These are phyloP conservation scores for Solanum verrucosum DNA, from an alignment of 257 asterid genomes.

Conservation along the genomic window DNA sequence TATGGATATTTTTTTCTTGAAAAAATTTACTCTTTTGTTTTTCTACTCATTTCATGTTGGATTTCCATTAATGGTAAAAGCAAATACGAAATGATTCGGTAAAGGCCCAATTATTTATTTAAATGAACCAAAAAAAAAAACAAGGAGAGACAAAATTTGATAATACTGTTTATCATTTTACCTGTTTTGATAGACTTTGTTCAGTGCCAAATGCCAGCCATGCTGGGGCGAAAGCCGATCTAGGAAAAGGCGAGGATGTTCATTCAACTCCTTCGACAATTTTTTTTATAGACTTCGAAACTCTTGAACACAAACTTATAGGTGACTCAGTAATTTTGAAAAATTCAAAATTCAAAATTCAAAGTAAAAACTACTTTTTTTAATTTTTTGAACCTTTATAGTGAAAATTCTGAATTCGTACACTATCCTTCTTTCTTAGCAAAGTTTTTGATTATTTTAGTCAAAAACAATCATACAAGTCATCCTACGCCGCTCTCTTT, in stretches of 20 bases:
- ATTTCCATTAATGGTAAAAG: background rate
- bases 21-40: background rate
- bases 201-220: constrained; percentile 29
- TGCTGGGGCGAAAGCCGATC: background rate
- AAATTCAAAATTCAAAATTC: too few species aligned
- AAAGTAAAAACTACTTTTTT: too few species aligned
- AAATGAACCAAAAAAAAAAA: background rate
- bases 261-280: accelerated
- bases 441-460: constrained; percentile 30
- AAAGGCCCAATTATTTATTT: background rate
- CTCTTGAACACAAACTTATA: too few species aligned
- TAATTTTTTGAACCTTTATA: too few species aligned
- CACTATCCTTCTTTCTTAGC: background rate
- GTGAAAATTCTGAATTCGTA: too few species aligned
- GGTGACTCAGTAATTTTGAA: too few species aligned
- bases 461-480: constrained; percentile 10
- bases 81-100: background rate
- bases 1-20: background rate
- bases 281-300: too few species aligned
- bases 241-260: background rate
- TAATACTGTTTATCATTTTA: background rate
- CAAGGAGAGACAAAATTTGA: background rate
- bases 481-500: constrained; percentile 30
- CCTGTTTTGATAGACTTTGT: background rate
- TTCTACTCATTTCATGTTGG: background rate